Evolutionary conservation across 495 filamentous ascomycete genomes (phyloP).

Genomic region (Lasiosphaeria miniovina): DNA sequence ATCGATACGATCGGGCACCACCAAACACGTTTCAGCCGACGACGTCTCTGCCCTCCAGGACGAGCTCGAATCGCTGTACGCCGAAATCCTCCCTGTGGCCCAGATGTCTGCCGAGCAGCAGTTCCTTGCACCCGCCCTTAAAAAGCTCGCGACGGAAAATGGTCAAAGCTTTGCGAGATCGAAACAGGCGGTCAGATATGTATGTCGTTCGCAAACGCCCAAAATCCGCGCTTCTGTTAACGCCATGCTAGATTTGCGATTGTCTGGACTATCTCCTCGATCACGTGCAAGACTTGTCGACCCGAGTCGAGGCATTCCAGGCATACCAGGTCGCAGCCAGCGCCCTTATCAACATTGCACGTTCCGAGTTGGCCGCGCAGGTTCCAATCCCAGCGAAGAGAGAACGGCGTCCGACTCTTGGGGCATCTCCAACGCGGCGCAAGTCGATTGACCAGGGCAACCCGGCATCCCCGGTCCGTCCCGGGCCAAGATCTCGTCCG

Average conservation of each 20-base stretch:
- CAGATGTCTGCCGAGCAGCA: slow-evolving; percentile 62
- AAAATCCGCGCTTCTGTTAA: neutral
- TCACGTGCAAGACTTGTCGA: slow-evolving; percentile 25
- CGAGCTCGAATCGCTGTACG: slow-evolving; percentile 60
- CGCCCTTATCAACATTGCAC: slow-evolving; percentile 27
- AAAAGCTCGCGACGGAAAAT: slow-evolving; percentile 34
- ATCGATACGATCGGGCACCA: slow-evolving; percentile 20
- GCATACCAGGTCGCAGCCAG: slow-evolving; percentile 30
- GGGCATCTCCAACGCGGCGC: slow-evolving; percentile 18
- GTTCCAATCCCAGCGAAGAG: slow-evolving; percentile 6
- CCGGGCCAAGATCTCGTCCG: slow-evolving; percentile 18
- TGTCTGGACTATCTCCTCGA: slow-evolving; percentile 39
- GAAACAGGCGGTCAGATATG: slow-evolving; percentile 40
- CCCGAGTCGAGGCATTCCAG: slow-evolving; percentile 27
- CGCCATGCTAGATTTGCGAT: slow-evolving; percentile 30
- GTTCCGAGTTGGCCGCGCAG: slow-evolving; percentile 19
- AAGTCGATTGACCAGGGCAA: slow-evolving; percentile 13
- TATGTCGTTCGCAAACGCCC: slow-evolving; percentile 18
- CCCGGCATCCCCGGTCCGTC: slow-evolving; percentile 25
- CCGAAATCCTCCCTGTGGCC: slow-evolving; percentile 60
- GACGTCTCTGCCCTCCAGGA: slow-evolving; percentile 48
- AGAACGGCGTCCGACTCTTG: slow-evolving; percentile 12
- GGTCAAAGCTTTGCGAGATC: slow-evolving; percentile 35
- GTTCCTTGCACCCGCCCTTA: slow-evolving; percentile 55
- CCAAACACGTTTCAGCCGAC: slow-evolving; percentile 18